phyloP scores from a whole-genome alignment of 441 rosid genomes.

The Pelargonium myrrhifolium region DNA sequence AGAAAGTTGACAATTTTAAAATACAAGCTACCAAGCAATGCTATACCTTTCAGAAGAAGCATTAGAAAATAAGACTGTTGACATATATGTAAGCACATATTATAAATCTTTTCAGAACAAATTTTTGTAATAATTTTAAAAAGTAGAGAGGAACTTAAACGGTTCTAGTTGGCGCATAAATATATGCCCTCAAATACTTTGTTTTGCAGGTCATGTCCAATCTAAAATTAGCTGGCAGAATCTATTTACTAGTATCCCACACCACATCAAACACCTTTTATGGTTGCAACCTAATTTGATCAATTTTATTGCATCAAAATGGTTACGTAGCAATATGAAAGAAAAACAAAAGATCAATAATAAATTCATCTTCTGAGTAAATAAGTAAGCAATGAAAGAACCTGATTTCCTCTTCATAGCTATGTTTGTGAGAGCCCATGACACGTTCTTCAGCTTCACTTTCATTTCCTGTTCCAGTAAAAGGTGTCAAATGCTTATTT shows the following conservation, averaged over 20 bases:
- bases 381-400: constrained; percentile 23
- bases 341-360: background rate
- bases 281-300: background rate
- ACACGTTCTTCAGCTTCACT: constrained; percentile 74
- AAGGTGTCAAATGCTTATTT: constrained; percentile 22
- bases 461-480: constrained; percentile 41
- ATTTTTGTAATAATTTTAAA: background rate
- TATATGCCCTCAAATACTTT: background rate
- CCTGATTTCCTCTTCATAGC: constrained; percentile 68
- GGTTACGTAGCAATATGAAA: constrained; percentile 1
- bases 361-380: background rate
- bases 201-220: background rate
- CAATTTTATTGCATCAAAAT: background rate
- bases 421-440: constrained; percentile 83
- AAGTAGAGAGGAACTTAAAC: background rate
- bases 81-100: background rate
- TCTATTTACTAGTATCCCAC: background rate
- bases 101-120: background rate
- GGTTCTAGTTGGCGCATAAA: background rate
- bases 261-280: background rate
- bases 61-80: background rate
- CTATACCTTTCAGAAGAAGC: background rate
- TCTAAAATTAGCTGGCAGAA: background rate
- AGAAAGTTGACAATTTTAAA: background rate
- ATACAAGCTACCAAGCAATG: background rate